Evolutionary conservation across 176 grass and related monocot species (phyloP).

Genomic region (Musa beccarii): DNA sequence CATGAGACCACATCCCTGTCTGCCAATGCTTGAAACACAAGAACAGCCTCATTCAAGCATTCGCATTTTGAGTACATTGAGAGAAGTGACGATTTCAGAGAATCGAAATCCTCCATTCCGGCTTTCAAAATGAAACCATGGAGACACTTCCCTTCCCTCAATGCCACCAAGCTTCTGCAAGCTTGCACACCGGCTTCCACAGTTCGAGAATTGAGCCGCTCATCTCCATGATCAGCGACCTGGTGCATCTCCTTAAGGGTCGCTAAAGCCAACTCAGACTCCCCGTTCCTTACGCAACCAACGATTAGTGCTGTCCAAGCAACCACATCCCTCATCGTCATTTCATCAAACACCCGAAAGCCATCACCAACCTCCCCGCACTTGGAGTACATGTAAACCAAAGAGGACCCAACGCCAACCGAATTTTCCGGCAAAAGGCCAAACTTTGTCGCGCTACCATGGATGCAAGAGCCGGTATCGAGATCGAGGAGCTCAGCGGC

Average conservation of each 20-base stretch:
- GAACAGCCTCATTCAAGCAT: conserved; percentile 26
- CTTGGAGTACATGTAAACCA: conserved; percentile 56
- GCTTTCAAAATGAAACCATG: conserved; percentile 41
- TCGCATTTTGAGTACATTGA: conserved; percentile 66
- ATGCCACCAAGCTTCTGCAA: conserved; percentile 32
- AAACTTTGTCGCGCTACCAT: conserved; percentile 37
- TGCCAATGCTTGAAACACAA: conserved; percentile 40
- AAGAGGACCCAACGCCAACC: conserved; percentile 43
- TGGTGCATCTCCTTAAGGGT: conserved; percentile 41
- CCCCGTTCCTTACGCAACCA: conserved; percentile 53
- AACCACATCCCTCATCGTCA: conserved; percentile 51
- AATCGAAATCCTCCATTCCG: conserved; percentile 16
- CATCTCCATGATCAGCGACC: background rate
- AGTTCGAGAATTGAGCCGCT: conserved; percentile 42
- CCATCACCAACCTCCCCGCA: conserved; percentile 31
- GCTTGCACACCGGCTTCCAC: conserved; percentile 52
- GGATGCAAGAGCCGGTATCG: conserved; percentile 37
- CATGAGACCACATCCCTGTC: conserved; percentile 67
- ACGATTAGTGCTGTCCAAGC: conserved; percentile 56
- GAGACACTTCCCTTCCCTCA: conserved; percentile 38
- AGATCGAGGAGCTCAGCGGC: conserved; percentile 44
- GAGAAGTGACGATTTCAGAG: conserved; percentile 43
- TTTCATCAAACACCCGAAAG: conserved; percentile 56
- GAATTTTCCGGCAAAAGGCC: conserved; percentile 39
- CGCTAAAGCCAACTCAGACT: conserved; percentile 14